phyloP scores from a whole-genome alignment of 371 early-diverging fungal species.

The Haplosporangium sp. region DNA sequence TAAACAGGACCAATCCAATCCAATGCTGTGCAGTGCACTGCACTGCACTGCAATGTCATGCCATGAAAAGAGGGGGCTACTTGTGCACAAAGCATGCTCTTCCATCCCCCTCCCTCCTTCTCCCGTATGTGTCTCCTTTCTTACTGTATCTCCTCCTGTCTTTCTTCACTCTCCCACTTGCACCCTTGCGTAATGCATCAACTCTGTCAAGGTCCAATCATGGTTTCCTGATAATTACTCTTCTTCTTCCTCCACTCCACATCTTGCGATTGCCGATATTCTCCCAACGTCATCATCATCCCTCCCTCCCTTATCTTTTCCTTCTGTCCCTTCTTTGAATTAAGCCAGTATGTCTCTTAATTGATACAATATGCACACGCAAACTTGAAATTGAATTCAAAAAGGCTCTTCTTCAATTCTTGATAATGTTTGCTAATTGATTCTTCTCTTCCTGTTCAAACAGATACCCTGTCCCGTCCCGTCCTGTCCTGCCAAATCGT shows the following conservation, averaged over 20 bases:
- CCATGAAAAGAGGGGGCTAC: no score
- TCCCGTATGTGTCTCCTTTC: no score
- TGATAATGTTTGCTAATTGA: not conserved
- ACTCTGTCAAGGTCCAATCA: no score
- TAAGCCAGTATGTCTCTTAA: not conserved
- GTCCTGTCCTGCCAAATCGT: not conserved
- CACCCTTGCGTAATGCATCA: no score
- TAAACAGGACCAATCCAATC: no score
- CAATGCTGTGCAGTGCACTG: no score
- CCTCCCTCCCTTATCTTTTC: not conserved
- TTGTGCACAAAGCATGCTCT: no score
- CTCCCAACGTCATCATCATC: slow-evolving; percentile 3
- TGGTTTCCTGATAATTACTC: not conserved
- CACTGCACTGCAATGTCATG: no score
- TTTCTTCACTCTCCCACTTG: no score
- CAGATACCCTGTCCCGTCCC: not conserved
- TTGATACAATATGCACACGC: not conserved
- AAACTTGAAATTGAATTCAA: not conserved
- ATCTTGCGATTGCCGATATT: not conserved
- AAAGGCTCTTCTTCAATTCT: not conserved
- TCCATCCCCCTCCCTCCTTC: no score
- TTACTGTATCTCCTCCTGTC: no score
- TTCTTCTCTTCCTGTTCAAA: slow-evolving; percentile 4
- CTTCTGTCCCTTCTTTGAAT: not conserved
- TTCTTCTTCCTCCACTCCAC: slow-evolving; percentile 1